phyloP scores from a whole-genome alignment of 331 rosid species.

The Pyracantha coccinea region DNA sequence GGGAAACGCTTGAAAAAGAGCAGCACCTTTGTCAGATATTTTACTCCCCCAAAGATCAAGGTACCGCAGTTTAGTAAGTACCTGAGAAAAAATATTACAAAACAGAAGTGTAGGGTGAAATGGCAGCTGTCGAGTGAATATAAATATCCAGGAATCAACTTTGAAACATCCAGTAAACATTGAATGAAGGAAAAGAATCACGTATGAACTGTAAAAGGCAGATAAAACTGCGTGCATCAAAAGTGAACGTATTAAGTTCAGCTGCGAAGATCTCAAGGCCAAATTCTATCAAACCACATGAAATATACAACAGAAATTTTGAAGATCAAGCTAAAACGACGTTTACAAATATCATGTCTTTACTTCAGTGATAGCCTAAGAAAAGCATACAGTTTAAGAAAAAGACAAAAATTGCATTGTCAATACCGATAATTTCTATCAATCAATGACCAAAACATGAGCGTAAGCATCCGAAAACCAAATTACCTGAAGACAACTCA shows the following conservation, averaged over 20 bases:
- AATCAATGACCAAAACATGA: neutral
- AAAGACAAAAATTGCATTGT: neutral
- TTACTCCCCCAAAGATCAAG: slow-evolving; percentile 93
- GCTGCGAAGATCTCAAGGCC: neutral
- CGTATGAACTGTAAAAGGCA: neutral
- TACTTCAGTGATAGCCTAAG: neutral
- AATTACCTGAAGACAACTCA: slow-evolving; percentile 56
- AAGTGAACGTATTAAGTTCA: neutral
- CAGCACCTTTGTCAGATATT: slow-evolving; percentile 62
- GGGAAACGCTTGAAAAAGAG: slow-evolving; percentile 49
- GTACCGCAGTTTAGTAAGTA: slow-evolving; percentile 55
- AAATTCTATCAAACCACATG: neutral
- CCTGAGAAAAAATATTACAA: slow-evolving; percentile 28
- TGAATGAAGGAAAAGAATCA: neutral
- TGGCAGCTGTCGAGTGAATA: neutral
- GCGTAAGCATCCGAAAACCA: neutral
- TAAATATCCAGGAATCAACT: neutral
- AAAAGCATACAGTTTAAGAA: neutral
- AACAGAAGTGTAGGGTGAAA: neutral
- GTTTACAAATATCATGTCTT: neutral
- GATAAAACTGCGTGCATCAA: neutral
- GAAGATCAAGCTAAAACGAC: neutral
- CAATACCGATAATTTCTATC: too few species aligned
- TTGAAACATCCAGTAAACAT: neutral
- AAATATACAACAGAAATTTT: neutral